Base-by-base conservation (phyloP, 331 rosid species). In the Saraca asoca region DNA sequence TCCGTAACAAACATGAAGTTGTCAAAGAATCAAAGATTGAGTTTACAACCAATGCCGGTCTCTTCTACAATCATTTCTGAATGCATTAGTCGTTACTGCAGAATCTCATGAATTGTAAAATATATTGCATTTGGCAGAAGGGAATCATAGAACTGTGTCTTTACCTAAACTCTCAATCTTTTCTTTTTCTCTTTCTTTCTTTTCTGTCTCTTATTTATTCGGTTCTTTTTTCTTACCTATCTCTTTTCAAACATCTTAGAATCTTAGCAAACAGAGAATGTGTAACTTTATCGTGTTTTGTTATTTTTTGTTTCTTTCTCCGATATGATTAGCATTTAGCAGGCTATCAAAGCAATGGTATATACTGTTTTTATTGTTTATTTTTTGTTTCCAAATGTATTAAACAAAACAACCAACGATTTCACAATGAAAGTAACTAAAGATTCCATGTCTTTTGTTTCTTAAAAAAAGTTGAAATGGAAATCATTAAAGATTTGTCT, bases 231-330 rank as follows among this genome's bases (percentile, higher is more conserved):
- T 29, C 39, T 66, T 51, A 13, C 19, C 10, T 10, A 54, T 52
- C 17, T 20, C 52, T 39, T 53, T 53, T 41, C 62, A n/a, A 41
- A 16, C 33, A 49, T 42, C 45, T 20, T 9, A 1, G 31, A 24
- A 24, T 24, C 31, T 24, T 24, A 41, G 19, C 16, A 12, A 41
- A 67, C 62, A 41, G 51, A 12, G 49, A n/a, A 38, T 5, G 15
- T 35, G 8, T n/a, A 67, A 11, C 72, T 42, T 54, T 67, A 53
- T 42, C 35, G 54, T 67, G 53, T 33, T 67, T 53, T 67, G 53
- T 41, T 24, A 14, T 42, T 49, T 41, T 29, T 54, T 33, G 43
- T 55, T 68, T 54, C 34, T 7, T 53, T 41, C n/a, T 41, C 33
- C 31, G n/a, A 24, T 52, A 67, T 67, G 44, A 67, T 67, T 53